Evolutionary conservation across 2,329 filamentous ascomycete genomes (phyloP).

Genomic region (Grosmannia serpens): DNA sequence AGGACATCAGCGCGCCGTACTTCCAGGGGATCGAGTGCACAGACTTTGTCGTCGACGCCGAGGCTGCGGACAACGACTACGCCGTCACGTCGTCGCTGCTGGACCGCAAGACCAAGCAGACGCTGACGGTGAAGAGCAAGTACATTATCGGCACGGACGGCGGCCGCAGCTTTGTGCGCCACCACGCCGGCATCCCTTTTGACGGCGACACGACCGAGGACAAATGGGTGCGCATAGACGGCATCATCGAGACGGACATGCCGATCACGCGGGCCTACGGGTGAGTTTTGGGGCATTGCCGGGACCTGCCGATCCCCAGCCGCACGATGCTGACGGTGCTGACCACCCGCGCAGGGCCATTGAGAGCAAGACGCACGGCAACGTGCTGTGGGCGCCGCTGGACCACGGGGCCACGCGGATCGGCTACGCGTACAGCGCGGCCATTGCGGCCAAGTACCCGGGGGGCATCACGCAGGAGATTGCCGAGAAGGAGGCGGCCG

Average conservation of each 20-base stretch:
- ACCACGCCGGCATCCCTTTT: constrained; percentile 33
- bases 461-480: constrained; percentile 32
- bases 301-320: too few species aligned
- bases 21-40: constrained; percentile 24
- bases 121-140: constrained; percentile 49
- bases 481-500: constrained; percentile 38
- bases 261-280: constrained; percentile 35
- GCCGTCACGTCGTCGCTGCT: constrained; percentile 77
- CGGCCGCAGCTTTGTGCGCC: constrained; percentile 35
- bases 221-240: constrained; percentile 43
- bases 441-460: constrained; percentile 23
- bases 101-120: constrained; percentile 70
- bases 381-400: constrained; percentile 41
- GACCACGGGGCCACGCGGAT: constrained; percentile 42
- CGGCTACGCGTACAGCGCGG: constrained; percentile 37
- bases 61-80: constrained; percentile 83
- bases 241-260: constrained; percentile 34
- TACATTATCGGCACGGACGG: constrained; percentile 42
- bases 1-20: constrained; percentile 22
- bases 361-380: constrained; percentile 39
- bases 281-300: too few species aligned
- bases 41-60: constrained; percentile 27
- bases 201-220: constrained; percentile 36
- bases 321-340: too few species aligned
- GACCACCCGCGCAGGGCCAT: constrained; percentile 23